Base-by-base conservation (phyloP, 2,329 filamentous ascomycete species). In the Phialemoniopsis sp. region DNA sequence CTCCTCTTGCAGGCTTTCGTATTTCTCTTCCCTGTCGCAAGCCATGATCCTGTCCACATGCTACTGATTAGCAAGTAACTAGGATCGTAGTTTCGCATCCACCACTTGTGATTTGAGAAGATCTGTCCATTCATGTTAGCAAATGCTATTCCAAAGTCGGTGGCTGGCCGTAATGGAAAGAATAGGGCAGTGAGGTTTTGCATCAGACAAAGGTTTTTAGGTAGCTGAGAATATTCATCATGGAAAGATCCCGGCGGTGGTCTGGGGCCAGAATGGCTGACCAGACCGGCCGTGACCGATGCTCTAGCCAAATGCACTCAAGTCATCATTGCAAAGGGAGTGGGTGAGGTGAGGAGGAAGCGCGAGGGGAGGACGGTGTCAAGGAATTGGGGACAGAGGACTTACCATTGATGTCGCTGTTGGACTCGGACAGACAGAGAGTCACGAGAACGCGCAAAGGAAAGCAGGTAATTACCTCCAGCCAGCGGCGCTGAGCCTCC, bases 241-340 rank as follows among this genome's bases (percentile, higher is more conserved):
- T 80, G 78, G 91, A 95, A 84, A 79, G 77, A 73, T 70, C 70
- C 70, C 71, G 63, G 65, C 69, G 62, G 51, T 59, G 58, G 55
- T 69, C 67, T 68, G 68, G 70, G 66, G 73, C 85, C 88, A 91
- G 78, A 85, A 95, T 82, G 86, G 84, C 73, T 67, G 70, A 67
- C 72, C 72, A 71, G 71, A 66, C 66, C 56, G 65, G 60, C 70
- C 67, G 70, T 73, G 70, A 67, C 72, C 81, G 80, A 89, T 95
- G 77, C 91, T 97, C 91, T 89, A 97, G 91, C 91, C 91, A 97
- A 97, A 97, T 97, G 91, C 91, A 90, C 91, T 97, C 91, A 91
- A 89, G 91, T 97, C 91, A 97, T 97, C 91, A 94, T 89, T 62
- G 63, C 63, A 62, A 56, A 56, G 48, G 64, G 54, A 43, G 40